Base-by-base conservation (phyloP, 2,329 filamentous ascomycete species). In the Mycosphaerella arachidis region DNA sequence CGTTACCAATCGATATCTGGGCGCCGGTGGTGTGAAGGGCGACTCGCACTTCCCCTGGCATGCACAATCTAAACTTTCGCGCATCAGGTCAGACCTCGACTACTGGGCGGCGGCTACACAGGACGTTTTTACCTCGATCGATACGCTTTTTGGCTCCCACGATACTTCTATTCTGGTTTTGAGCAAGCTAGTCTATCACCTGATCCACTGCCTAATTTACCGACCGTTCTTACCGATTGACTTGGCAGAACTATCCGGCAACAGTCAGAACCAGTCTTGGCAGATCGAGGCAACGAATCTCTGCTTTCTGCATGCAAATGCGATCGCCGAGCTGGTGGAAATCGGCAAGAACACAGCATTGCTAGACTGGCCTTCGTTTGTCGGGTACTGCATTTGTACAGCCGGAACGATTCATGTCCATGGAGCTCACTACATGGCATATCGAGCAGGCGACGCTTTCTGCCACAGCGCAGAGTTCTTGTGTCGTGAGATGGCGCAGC, bases 21-120 rank as follows among this genome's bases (percentile, higher is more conserved):
- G 91, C 8, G 88, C 89, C 1, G 91, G 91, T 6, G 91, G 91
- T 35, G 90, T 94, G 58, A 94, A 93, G 75, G 90, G 90, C 31
- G 91, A 95, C 71, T 92, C 90, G 0, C 91, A 95, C 73, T 95
- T 95, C 65, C 91, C 91, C 9, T 96, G 91, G 91, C 91, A 95
- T 71, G 86, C 90, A 1, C 81, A 92, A 20, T 95, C 91, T 6
- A 92, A 89, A 62, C 79, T 95, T 1, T 94, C 91, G 55, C 92
- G 91, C 71, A 94, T 96, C 64, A 84, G 90, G 31, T 89, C 92
- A 64, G 90, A 94, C 68, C 79, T 96, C 27, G 90, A 95, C 70
- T 83, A 90, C 33, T 96, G 91, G 91, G 89, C 90, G 1, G 86
- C 89, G 0, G 90, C 89, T 10, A 92, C 90, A 0, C 87, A 90